phyloP scores from a whole-genome alignment of 2,329 filamentous ascomycete genomes.

The Fusarium sp. region DNA sequence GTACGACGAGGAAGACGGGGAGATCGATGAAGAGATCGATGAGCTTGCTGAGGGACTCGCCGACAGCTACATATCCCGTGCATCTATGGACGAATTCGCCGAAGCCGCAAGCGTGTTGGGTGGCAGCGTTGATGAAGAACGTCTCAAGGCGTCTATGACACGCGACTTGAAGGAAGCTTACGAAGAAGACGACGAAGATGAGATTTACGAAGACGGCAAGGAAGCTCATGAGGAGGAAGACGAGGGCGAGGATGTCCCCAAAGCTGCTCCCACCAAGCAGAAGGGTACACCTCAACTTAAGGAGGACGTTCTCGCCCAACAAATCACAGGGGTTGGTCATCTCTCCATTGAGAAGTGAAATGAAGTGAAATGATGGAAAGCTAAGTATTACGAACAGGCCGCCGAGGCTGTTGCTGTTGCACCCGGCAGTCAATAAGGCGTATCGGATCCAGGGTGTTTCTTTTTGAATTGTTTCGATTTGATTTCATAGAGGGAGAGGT shows the following conservation, averaged over 20 bases:
- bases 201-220: conserved; percentile 51
- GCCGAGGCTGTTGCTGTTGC: conserved; percentile 28
- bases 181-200: conserved; percentile 56
- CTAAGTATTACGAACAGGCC: conserved; percentile 48
- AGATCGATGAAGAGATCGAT: conserved; percentile 57
- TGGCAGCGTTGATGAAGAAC: conserved; percentile 60
- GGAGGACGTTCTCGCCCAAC: conserved; percentile 66
- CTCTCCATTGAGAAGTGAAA: conserved; percentile 60
- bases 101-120: conserved; percentile 59
- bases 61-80: conserved; percentile 50
- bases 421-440: conserved; percentile 24
- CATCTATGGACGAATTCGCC: conserved; percentile 54
- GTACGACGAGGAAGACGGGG: conserved; percentile 60
- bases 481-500: conserved; percentile 16
- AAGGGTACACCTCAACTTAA: conserved; percentile 46
- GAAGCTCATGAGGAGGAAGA: conserved; percentile 40
- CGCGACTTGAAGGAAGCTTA: conserved; percentile 58
- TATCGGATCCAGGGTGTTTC: conserved; percentile 31
- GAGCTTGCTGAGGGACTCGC: conserved; percentile 53
- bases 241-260: conserved; percentile 32
- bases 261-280: background rate
- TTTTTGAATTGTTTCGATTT: conserved; percentile 1
- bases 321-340: conserved; percentile 71
- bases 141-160: conserved; percentile 55
- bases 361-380: conserved; percentile 50